Evolutionary conservation across 306 rosid species (phyloP).

Genomic region (Fragaria ananassa): DNA sequence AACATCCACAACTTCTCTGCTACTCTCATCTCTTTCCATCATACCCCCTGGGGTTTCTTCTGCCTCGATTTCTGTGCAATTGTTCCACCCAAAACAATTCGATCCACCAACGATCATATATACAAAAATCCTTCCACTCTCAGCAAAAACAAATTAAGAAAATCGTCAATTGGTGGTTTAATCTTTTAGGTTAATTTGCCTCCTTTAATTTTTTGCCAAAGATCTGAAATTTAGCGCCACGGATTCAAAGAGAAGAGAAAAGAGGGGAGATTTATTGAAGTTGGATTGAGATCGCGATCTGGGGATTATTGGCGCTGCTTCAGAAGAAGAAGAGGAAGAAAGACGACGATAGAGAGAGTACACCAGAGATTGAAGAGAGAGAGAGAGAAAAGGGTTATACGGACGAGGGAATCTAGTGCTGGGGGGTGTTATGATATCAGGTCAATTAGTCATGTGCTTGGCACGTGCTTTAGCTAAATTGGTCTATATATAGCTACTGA

Average conservation of each 20-base stretch:
- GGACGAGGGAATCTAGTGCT: background rate
- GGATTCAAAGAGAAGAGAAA: background rate
- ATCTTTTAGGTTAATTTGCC: slow-evolving; percentile 20
- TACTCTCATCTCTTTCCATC: slow-evolving; percentile 52
- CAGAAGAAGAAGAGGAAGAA: background rate
- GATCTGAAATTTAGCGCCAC: slow-evolving; percentile 22
- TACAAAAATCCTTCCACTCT: slow-evolving; percentile 11
- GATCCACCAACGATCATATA: slow-evolving; percentile 58
- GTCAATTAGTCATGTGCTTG: too few species aligned
- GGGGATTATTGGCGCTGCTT: background rate
- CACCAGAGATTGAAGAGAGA: background rate
- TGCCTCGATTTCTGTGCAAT: slow-evolving; percentile 29
- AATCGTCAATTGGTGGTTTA: background rate
- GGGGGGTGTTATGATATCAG: too few species aligned
- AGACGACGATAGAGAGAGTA: background rate
- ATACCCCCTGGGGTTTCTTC: slow-evolving; percentile 23
- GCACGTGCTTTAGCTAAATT: too few species aligned
- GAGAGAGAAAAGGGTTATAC: background rate
- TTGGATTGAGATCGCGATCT: slow-evolving; percentile 11
- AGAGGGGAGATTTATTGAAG: background rate
- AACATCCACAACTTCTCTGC: slow-evolving; percentile 55
- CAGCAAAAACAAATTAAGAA: background rate
- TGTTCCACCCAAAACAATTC: slow-evolving; percentile 33
- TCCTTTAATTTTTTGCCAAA: slow-evolving; percentile 14
- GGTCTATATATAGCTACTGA: too few species aligned